phyloP scores from a whole-genome alignment of 371 early-diverging fungal genomes.

The Nematocida homosporus region DNA sequence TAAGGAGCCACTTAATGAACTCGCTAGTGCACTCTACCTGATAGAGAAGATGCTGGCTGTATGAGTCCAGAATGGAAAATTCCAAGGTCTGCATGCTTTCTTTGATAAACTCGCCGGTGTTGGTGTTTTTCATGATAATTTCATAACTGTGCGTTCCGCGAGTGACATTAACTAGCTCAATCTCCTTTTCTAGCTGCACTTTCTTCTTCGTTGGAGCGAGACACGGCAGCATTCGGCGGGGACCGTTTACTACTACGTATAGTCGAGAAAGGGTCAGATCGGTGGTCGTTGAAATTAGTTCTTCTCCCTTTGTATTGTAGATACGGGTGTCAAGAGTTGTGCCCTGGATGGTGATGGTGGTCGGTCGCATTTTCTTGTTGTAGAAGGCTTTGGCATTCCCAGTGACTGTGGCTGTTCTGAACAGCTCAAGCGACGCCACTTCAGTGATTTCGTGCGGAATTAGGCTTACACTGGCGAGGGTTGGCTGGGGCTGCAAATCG shows the following conservation, averaged over 20 bases:
- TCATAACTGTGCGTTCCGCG: neutral
- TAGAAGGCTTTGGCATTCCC: neutral
- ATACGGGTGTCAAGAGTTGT: neutral
- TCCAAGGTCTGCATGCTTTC: neutral
- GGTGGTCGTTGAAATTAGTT: neutral
- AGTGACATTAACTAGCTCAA: conserved; percentile 25
- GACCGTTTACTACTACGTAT: conserved; percentile 6
- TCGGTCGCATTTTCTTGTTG: neutral
- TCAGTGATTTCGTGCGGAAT: conserved; percentile 7
- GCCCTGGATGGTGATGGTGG: conserved; percentile 15
- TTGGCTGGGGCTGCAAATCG: neutral
- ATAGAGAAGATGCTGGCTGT: conserved; percentile 5
- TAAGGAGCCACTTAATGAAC: conserved; percentile 42
- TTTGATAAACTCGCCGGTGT: conserved; percentile 31
- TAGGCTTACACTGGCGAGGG: neutral
- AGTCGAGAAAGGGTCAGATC: conserved; percentile 42
- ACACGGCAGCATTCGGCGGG: neutral
- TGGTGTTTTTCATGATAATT: conserved; percentile 45
- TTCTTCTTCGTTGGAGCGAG: conserved; percentile 7
- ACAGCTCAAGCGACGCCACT: conserved; percentile 23
- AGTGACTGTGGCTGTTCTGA: conserved; percentile 1
- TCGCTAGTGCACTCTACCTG: conserved; percentile 13
- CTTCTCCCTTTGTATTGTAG: conserved; percentile 14
- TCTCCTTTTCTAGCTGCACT: conserved; percentile 34
- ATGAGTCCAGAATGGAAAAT: conserved; percentile 13